These are phyloP conservation scores for Russula sp. DNA, from an alignment of 768 basidiomycete genomes.

Conservation along the genomic window DNA sequence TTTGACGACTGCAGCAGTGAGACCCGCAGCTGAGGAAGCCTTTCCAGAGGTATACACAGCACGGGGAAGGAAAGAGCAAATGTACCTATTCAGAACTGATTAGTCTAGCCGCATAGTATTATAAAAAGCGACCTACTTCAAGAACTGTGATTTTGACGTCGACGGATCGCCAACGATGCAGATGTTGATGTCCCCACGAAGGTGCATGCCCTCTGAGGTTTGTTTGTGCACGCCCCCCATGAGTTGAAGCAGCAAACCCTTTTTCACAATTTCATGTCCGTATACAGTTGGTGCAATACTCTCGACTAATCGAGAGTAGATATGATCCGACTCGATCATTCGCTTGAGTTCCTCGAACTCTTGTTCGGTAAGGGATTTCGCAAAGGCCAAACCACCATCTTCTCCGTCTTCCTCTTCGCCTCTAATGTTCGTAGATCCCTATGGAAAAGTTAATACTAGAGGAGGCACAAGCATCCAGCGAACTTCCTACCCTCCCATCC, in stretches of 20 bases:
- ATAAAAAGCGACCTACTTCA: conserved; percentile 59
- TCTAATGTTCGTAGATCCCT: conserved; percentile 83
- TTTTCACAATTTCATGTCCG: conserved; percentile 98
- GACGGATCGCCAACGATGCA: conserved; percentile 97
- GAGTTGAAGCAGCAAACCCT: conserved; percentile 88
- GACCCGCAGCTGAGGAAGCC: conserved; percentile 96
- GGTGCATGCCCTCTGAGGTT: conserved; percentile 91
- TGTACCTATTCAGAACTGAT: conserved; percentile 52
- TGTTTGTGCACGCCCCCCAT: conserved; percentile 99
- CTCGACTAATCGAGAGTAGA: conserved; percentile 88
- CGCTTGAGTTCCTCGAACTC: conserved; percentile 91
- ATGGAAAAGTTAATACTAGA: not conserved
- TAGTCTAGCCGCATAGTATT: not conserved
- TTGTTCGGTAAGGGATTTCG: conserved; percentile 82
- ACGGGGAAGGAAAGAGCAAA: conserved; percentile 95
- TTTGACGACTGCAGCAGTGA: conserved; percentile 96
- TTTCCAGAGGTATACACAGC: conserved; percentile 99
- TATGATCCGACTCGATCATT: conserved; percentile 93
- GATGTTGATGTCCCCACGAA: conserved; percentile 98
- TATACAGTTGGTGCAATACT: conserved; percentile 98
- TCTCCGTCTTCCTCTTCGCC: conserved; percentile 82
- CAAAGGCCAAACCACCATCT: conserved; percentile 74
- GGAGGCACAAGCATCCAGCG: not conserved
- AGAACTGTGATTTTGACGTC: conserved; percentile 96
- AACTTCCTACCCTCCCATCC: conserved; percentile 68